These are phyloP conservation scores for Phialophora chinensis DNA, from an alignment of 2,329 filamentous ascomycete genomes.

Conservation along the genomic window DNA sequence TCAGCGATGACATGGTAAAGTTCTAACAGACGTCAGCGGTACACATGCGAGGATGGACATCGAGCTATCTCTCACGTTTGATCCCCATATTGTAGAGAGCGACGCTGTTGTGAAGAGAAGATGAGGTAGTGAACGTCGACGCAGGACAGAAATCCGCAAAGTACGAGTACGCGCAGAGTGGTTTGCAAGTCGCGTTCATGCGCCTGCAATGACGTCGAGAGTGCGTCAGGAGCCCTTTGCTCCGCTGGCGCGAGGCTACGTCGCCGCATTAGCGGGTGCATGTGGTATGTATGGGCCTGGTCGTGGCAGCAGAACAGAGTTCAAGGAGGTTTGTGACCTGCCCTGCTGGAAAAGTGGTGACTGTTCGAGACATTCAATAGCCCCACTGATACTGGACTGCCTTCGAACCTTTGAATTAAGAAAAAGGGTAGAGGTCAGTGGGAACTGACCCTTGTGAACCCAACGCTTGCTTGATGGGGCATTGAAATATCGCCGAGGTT, in stretches of 20 bases:
- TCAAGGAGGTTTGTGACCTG: not conserved
- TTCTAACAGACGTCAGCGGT: constrained; percentile 49
- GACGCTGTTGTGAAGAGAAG: not conserved
- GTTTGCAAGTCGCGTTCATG: not conserved
- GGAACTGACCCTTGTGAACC: not conserved
- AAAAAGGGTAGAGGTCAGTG: not conserved
- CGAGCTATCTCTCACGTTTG: constrained; percentile 52
- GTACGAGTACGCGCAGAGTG: not conserved
- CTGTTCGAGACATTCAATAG: not conserved
- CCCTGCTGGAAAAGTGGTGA: not conserved
- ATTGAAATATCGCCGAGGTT: constrained; percentile 19
- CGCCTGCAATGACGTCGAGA: not conserved
- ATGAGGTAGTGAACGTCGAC: not conserved
- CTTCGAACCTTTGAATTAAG: not conserved
- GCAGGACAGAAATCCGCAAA: not conserved
- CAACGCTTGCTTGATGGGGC: constrained; percentile 1
- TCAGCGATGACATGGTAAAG: constrained; percentile 84
- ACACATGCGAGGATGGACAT: constrained; percentile 25
- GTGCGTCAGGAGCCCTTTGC: not conserved
- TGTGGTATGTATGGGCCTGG: too few relatives aligned
- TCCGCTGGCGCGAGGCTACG: not conserved
- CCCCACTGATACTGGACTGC: not conserved
- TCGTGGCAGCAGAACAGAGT: not conserved
- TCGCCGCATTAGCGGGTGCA: not conserved
- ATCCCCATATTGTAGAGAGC: constrained; percentile 54